These are phyloP conservation scores for Canariomyces notabilis DNA, from an alignment of 2,329 filamentous ascomycete species.

Conservation along the genomic window DNA sequence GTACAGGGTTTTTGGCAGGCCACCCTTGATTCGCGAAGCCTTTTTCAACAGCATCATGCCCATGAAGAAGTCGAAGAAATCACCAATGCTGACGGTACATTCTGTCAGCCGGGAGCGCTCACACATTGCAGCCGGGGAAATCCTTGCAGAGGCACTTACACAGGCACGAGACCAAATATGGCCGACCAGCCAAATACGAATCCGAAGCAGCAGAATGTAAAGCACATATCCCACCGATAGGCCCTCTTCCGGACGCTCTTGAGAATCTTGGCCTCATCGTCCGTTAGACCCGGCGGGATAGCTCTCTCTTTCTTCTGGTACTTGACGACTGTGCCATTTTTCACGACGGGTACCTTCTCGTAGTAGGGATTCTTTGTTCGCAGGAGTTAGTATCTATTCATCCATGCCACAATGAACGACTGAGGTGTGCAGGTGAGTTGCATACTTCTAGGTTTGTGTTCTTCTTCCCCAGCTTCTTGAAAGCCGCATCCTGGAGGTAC, in stretches of 20 bases:
- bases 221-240: constrained; percentile 73
- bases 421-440: not conserved
- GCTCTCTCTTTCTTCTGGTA: constrained; percentile 81
- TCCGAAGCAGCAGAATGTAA: constrained; percentile 74
- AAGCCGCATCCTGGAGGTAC: constrained; percentile 19
- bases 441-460: constrained; percentile 24
- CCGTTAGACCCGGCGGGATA: constrained; percentile 73
- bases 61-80: constrained; percentile 67
- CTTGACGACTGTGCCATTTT: constrained; percentile 62
- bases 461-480: constrained; percentile 19
- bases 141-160: constrained; percentile 54
- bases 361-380: constrained; percentile 77
- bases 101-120: constrained; percentile 15
- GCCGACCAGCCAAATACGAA: constrained; percentile 85
- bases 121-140: too few relatives aligned
- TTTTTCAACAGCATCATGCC: constrained; percentile 69
- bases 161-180: constrained; percentile 77
- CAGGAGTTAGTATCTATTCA: constrained; percentile 21
- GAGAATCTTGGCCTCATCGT: constrained; percentile 75
- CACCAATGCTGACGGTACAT: constrained; percentile 57
- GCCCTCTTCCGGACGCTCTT: constrained; percentile 81
- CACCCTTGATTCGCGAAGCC: constrained; percentile 70
- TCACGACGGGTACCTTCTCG: constrained; percentile 71
- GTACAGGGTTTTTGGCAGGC: constrained; percentile 58
- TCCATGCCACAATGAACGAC: not conserved